phyloP scores from a whole-genome alignment of 176 grass and related monocot genomes.

The Calamus simplicifolius region DNA sequence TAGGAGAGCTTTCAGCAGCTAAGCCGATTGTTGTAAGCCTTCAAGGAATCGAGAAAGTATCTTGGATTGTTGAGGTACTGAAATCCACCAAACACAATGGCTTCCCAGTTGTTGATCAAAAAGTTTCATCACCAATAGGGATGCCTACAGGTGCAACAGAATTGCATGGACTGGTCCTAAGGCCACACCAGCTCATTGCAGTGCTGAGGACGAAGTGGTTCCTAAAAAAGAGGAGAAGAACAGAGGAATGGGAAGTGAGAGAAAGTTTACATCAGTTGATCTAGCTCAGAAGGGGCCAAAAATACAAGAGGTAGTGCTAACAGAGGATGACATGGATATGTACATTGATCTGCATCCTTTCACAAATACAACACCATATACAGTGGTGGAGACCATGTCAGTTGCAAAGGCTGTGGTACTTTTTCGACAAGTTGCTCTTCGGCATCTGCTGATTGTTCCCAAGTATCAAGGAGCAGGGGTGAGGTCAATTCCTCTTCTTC shows the following conservation, averaged over 20 bases:
- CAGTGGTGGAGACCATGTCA: constrained; percentile 98
- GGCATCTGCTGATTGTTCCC: constrained; percentile 86
- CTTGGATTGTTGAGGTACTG: constrained; percentile 39
- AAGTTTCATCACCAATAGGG: not conserved
- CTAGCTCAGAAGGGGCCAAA: constrained; percentile 40
- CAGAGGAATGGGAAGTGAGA: constrained; percentile 70
- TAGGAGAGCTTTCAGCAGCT: constrained; percentile 56
- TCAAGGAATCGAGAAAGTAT: constrained; percentile 58
- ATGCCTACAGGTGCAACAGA: constrained; percentile 27
- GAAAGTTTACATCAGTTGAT: constrained; percentile 61
- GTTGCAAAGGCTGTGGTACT: constrained; percentile 86
- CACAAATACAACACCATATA: constrained; percentile 90
- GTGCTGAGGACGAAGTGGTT: constrained; percentile 81
- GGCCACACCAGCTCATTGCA: constrained; percentile 58
- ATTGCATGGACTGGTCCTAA: constrained; percentile 70
- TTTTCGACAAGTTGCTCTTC: constrained; percentile 62
- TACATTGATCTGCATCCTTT: constrained; percentile 79
- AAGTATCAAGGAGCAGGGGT: constrained; percentile 84
- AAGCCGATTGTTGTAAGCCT: constrained; percentile 53
- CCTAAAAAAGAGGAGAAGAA: constrained; percentile 46
- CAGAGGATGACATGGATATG: constrained; percentile 67
- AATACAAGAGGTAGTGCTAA: constrained; percentile 25
- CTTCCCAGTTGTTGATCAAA: constrained; percentile 64
- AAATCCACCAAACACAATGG: constrained; percentile 59
- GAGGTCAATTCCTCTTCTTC: constrained; percentile 8